Base-by-base conservation (phyloP, 495 filamentous ascomycete species). In the Penicillium antarcticum region DNA sequence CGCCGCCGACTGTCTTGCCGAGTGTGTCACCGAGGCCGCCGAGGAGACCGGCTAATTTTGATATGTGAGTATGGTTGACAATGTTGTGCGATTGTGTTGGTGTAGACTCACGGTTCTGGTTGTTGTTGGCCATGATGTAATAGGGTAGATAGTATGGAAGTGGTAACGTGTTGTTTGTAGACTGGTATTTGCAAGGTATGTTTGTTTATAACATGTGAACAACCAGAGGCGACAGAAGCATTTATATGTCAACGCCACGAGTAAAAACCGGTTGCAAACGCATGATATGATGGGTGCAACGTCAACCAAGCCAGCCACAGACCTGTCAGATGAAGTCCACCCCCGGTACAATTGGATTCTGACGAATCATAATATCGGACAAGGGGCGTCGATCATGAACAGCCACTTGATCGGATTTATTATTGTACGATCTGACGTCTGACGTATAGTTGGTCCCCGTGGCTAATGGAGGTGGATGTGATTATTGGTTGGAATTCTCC, bases 1-100 rank as follows among this genome's bases (percentile, higher is more conserved):
- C 55, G 51, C 69, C 67, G 48, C 60, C 59, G 29, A 73, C 65
- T 19, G 70, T 73, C 36, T 68, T 65, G 40, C 68, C 70, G 31
- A 70, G 21, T 32, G 68, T 70, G 46, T 73, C 62, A 47, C 61
- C 60, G 12, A 73, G 40, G 18, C 67, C 67, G 21, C 65, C 61
- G 35, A 73, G 51, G 45, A 73, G 59, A 34, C 62, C 60, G 47
- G 56, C 60, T 42, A 44, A 47, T 17, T 11, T 32, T 1, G 5
- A 48, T 24, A 39, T 33, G 18, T 23, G 17, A 36, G 0, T 17
- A 6, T 32, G 21, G 2, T 17, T 19, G n/a, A 12, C 1, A 8
- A 17, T 10, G 13, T 3, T 12, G n/a, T 29, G 18, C 7, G 18
- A 4, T 4, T 23, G 14, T 14, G 39, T 23, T 51, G 19, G 29